phyloP scores from a whole-genome alignment of 129 eudicot genomes.

The Kitagawia praeruptora region DNA sequence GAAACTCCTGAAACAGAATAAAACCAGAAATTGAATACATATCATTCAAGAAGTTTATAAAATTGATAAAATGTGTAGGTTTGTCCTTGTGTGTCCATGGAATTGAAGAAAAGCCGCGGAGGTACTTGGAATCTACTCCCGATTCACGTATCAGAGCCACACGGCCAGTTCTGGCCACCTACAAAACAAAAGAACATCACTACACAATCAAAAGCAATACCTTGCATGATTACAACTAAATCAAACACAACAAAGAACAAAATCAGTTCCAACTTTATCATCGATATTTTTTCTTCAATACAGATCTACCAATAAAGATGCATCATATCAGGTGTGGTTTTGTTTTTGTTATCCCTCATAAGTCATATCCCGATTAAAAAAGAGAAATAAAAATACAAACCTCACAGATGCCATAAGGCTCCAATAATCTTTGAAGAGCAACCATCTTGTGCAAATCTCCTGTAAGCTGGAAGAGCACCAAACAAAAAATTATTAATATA shows the following conservation, averaged over 20 bases:
- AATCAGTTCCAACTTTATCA: background rate
- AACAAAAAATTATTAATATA: constrained; percentile 7
- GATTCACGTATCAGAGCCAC: constrained; percentile 57
- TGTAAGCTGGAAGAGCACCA: constrained; percentile 42
- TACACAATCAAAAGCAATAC: background rate
- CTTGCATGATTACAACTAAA: background rate
- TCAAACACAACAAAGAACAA: background rate
- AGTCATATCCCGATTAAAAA: background rate
- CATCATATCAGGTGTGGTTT: background rate
- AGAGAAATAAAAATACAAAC: constrained; percentile 22
- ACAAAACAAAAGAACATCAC: constrained; percentile 1
- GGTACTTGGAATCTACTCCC: constrained; percentile 57
- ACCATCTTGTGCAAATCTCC: constrained; percentile 85
- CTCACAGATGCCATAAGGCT: constrained; percentile 94
- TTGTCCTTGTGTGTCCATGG: no score
- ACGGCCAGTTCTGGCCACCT: constrained; percentile 76
- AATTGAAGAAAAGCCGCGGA: constrained; percentile 67
- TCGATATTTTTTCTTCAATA: background rate
- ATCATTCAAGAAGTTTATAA: no score
- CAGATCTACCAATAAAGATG: background rate
- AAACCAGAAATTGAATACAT: no score
- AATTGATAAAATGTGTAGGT: no score
- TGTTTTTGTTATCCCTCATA: background rate
- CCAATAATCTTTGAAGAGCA: constrained; percentile 73
- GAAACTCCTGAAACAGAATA: no score